Evolutionary conservation across 2,329 filamentous ascomycete genomes (phyloP).

Genomic region (Colletotrichum lentis): DNA sequence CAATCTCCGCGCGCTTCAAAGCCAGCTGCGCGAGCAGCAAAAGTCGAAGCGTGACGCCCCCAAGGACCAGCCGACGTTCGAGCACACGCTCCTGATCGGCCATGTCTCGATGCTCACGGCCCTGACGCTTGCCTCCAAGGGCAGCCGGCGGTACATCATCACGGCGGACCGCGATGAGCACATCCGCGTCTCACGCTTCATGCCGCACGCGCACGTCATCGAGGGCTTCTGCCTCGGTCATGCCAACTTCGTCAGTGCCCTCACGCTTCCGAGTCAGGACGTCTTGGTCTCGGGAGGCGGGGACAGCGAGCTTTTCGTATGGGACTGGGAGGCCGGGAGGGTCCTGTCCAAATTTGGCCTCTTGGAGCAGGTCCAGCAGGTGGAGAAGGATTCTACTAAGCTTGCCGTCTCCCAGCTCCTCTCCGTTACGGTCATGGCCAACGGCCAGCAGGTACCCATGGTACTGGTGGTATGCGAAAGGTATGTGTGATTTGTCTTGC

Average conservation of each 20-base stretch:
- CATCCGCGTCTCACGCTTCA: conserved; percentile 83
- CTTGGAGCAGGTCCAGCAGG: conserved; percentile 47
- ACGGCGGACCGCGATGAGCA: conserved; percentile 72
- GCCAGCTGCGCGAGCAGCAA: conserved; percentile 55
- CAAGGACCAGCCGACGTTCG: conserved; percentile 63
- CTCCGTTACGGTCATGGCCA: conserved; percentile 42
- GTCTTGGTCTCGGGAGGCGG: conserved; percentile 86
- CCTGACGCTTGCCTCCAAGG: conserved; percentile 62
- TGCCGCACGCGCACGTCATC: conserved; percentile 86
- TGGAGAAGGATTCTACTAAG: conserved; percentile 49
- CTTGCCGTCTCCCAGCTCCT: conserved; percentile 58
- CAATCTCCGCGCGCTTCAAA: conserved; percentile 67
- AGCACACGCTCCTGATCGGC: conserved; percentile 81
- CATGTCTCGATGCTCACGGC: conserved; percentile 96
- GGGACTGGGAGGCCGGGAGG: conserved; percentile 75
- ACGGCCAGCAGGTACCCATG: conserved; percentile 31
- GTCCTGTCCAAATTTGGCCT: conserved; percentile 65
- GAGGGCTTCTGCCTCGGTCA: conserved; percentile 92
- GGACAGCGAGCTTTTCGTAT: conserved; percentile 79
- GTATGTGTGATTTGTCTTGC: conserved; percentile 48
- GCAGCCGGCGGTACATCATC: conserved; percentile 59
- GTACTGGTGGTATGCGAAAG: conserved; percentile 55
- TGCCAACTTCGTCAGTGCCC: conserved; percentile 79
- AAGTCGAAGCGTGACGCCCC: conserved; percentile 43
- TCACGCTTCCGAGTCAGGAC: conserved; percentile 72